Base-by-base conservation (phyloP, 2,329 filamentous ascomycete species). In the Penicillium sp. region DNA sequence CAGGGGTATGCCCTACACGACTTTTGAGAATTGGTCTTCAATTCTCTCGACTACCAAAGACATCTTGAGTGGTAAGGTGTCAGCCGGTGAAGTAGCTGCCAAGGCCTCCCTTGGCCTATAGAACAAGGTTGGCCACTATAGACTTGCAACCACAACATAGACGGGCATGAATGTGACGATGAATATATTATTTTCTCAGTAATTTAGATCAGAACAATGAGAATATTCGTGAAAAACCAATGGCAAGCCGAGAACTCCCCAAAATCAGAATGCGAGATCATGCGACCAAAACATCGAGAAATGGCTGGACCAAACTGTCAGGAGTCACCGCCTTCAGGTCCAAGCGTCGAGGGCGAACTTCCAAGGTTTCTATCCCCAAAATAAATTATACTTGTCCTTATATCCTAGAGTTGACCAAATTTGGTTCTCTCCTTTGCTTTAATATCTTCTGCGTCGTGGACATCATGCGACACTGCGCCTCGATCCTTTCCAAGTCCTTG, bases 1-100 rank as follows among this genome's bases (percentile, higher is more conserved):
- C 51, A 85, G 96, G 72, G 84, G 88, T 9, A 86, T 96, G 18
- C 91, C 92, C 0, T 97, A 95, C 72, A 93, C 90, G 13, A 85
- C 89, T 3, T 97, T 97, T 71, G 81, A 89, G 65, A 85, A 92
- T 76, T 97, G 93, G 84, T 83, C 83, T 7, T 84, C 86, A 59
- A 96, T 96, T 67, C 79, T 90, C 44, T 79, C 82, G 57, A 88
- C 87, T 29, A 87, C 90, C 57, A 86, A 90, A 77, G 85, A 88
- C 55, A 90, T 97, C 66, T 79, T 81, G n/a, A 84, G 84, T 30
- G 90, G 90, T 23, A 86, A 87, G 71, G 82, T 81, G 14, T 86
- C 81, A 19, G 84, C 91, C 7, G 78, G 89, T 65, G 84, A 89
- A 42, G 87, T 90, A 23, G 89, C 90, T 10, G 55, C 63, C 46